Evolutionary conservation across 2,329 filamentous ascomycete species (phyloP), one percentile per base, ranked within the genome.

Genomic region (Penicillium janthinellum): DNA sequence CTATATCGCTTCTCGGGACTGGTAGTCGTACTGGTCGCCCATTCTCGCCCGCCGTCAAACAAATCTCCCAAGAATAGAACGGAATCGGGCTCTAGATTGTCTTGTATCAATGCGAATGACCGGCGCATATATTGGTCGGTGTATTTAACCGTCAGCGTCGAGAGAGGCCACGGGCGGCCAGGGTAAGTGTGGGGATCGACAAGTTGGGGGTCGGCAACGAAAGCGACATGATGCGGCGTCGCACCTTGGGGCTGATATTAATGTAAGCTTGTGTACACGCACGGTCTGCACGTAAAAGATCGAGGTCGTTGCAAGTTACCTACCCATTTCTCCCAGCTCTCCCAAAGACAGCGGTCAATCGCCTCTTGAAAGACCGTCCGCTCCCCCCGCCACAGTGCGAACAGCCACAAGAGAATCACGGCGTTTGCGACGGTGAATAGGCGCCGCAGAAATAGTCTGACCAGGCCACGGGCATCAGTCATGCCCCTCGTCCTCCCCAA

Each of bases 181-280:
- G 92, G 91, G 71, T 97, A 97, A n/a, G 92, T 96, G 75, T 97
- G 91, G 56, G 92, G 91, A 76, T 97, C 93, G 71, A 95, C 92
- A 59, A 97, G 84, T 75, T 97, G 93, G 45, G 93, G 93, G 72
- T 97, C 93, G 61, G 93, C 92, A 66, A 97, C 83, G 73, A 97
- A 88, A 67, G 91, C 83, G 67, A 96, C 83, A 72, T 88, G 91
- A 75, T 98, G 93, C 31, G 95, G 95, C 37, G 84, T 86, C 53
- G 93, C 89, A 67, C 84, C 87, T 69, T 84, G 78, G 55, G 92
- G 91, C 95, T 96, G 39, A 57, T 39, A 58, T 35, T 42, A 52
- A 42, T n/a, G 49, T 61, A 39, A 56, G 8, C 15, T 35, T 66
- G 28, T 58, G 60, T 4, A 41, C 10, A 6, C 28, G 14, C 39